phyloP scores from a whole-genome alignment of 2,329 filamentous ascomycete species.

The Cyphellophora attinorum region DNA sequence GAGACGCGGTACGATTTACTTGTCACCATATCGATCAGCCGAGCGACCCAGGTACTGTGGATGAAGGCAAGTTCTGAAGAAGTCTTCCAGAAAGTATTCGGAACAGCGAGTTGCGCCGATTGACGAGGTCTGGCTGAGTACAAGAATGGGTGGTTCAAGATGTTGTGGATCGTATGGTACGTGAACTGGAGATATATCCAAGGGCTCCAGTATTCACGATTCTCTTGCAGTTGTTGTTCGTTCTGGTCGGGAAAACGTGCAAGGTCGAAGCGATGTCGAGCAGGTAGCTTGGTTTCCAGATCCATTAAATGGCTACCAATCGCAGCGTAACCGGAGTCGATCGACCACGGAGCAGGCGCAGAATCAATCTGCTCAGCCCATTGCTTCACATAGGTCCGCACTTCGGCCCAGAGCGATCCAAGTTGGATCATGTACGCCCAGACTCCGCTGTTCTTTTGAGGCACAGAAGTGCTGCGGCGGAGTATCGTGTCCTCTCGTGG shows the following conservation, averaged over 20 bases:
- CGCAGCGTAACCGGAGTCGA: slow-evolving; percentile 16
- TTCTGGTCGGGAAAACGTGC: slow-evolving; percentile 14
- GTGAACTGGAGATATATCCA: slow-evolving; percentile 24
- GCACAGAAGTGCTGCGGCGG: too few relatives aligned
- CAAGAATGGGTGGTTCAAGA: slow-evolving; percentile 24
- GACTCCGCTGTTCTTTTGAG: slow-evolving; percentile 10
- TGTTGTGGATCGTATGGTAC: slow-evolving; percentile 23
- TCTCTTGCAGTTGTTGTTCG: slow-evolving; percentile 14
- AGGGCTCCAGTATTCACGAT: slow-evolving; percentile 31
- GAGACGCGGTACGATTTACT: slow-evolving; percentile 40
- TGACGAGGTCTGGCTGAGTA: slow-evolving; percentile 7
- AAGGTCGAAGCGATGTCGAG: slow-evolving; percentile 15
- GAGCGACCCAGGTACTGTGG: slow-evolving; percentile 45
- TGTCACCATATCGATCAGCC: slow-evolving; percentile 45
- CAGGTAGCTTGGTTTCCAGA: slow-evolving; percentile 17
- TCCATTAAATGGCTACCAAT: slow-evolving; percentile 18
- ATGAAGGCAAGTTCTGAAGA: slow-evolving; percentile 43
- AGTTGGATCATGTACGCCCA: slow-evolving; percentile 18
- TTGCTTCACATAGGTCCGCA: slow-evolving; percentile 12
- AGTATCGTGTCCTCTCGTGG: slow-evolving; percentile 6
- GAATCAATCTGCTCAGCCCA: slow-evolving; percentile 11
- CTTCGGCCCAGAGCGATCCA: slow-evolving; percentile 13
- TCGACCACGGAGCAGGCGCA: slow-evolving; percentile 15
- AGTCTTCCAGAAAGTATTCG: slow-evolving; percentile 45
- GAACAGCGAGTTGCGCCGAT: slow-evolving; percentile 25